Evolutionary conservation across 352 stramenopile species (phyloP), one percentile per base, ranked within the genome.

Genomic region (Globisporangium paroecandrum): DNA sequence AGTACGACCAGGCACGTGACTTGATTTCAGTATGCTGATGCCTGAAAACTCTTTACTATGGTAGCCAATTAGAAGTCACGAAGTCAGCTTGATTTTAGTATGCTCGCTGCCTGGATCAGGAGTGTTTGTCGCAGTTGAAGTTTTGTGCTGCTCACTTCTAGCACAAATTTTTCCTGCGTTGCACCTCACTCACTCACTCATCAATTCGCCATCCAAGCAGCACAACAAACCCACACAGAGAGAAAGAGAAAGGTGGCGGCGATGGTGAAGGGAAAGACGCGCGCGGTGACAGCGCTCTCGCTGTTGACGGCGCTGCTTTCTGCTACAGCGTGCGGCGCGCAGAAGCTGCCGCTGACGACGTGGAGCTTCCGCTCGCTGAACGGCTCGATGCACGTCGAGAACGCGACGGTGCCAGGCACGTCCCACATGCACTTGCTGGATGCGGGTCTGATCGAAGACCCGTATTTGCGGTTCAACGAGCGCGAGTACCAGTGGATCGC

Each of bases 401-500:
- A 86, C 41, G 80, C 66, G 22, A 73, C 75, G 24, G 77, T 90
- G 60, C 88, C 88, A 0, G 88, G 88, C 32, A 88, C 86, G 9
- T 78, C 87, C 13, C 89, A 96, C 74, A 80, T 72, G 65, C 86
- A 94, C 64, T 61, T 96, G 58, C 68, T 87, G 69, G 73, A 77
- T 1, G 82, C 80, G 10, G 81, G 82, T 8, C 46, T 94, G 51
- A 79, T 96, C 47, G 61, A 70, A 0, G 81, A 93, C 32, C 85
- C 87, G 32, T 89, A 94, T 66, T 73, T 71, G 38, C 79, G 87
- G 22, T 93, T 80, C 74, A 90, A 95, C 56, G 89, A 96, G 74
- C 75, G 69, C 56, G 73, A 73, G 36, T 82, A 89, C 59, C 60
- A 77, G 27, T 96, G 87, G 87, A 66, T 95, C 5, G 84, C 83